A percentile compares a stretch with the other conserved stretches of the same genome.
These are phyloP conservation scores for Arctium minus DNA, from an alignment of 129 eudicot genomes.

Conservation along the genomic window DNA sequence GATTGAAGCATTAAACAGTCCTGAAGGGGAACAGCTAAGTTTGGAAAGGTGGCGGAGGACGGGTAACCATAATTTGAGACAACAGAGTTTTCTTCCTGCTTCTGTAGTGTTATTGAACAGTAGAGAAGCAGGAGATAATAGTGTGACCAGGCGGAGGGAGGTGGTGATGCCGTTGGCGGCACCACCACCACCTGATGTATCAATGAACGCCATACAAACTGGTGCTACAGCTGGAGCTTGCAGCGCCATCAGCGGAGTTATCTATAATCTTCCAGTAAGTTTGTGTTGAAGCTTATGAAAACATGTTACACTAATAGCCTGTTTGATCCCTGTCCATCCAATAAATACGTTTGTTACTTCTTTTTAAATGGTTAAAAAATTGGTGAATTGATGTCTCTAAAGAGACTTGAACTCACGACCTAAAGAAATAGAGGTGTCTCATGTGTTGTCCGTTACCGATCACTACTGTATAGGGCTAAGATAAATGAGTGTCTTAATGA, in stretches of 20 bases:
- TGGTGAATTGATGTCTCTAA: no score
- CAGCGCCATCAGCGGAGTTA: constrained; percentile 88
- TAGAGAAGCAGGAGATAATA: constrained; percentile 37
- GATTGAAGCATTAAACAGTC: constrained; percentile 31
- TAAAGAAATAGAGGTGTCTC: no score
- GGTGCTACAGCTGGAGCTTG: constrained; percentile 99
- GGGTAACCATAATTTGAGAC: constrained; percentile 12
- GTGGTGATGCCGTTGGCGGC: not conserved
- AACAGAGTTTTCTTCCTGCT: no score
- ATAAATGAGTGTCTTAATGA: not conserved
- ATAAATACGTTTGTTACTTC: no score
- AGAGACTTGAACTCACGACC: no score
- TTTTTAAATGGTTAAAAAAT: no score
- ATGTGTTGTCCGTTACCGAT: constrained; percentile 18
- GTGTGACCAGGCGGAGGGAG: constrained; percentile 32
- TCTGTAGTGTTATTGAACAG: no score
- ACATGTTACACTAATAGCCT: no score
- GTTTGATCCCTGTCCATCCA: no score
- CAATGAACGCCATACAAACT: constrained; percentile 90
- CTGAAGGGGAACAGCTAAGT: constrained; percentile 29
- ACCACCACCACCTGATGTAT: constrained; percentile 52
- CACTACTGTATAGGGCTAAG: not conserved
- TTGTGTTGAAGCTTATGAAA: no score
- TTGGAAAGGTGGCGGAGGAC: constrained; percentile 40
- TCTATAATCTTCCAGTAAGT: no score